Conservation (phyloP, 108 stramenopile species). For the Craspedostauros australis region DNA sequence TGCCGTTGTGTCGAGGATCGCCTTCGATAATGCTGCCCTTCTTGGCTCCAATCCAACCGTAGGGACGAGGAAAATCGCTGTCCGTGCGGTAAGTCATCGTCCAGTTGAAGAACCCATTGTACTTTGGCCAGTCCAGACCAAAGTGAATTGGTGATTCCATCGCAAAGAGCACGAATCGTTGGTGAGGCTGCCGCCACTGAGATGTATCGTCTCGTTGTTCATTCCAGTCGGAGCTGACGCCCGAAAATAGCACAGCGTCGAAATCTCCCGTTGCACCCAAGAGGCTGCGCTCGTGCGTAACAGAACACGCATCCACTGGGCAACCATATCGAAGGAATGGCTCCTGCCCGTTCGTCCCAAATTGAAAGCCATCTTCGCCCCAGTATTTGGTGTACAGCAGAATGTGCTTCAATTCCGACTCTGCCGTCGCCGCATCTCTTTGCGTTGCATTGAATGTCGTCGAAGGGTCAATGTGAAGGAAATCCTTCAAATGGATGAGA, state of each 20-base stretch:
- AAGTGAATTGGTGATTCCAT: conserved; percentile 17
- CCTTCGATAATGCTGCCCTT: neutral
- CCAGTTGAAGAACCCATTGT: conserved; percentile 25
- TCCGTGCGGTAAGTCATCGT: conserved; percentile 32
- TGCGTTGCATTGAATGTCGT: too few species aligned
- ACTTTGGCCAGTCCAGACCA: too few species aligned
- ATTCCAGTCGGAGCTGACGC: neutral
- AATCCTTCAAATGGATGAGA: neutral
- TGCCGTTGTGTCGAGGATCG: too few species aligned
- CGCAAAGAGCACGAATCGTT: conserved; percentile 21
- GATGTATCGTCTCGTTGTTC: neutral
- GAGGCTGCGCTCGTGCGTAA: too few species aligned
- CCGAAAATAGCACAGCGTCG: conserved; percentile 6
- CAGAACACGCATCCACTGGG: conserved; percentile 7
- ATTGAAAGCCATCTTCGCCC: conserved; percentile 5
- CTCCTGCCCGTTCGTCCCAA: conserved; percentile 3
- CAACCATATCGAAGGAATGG: conserved; percentile 8
- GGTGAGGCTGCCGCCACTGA: conserved; percentile 15
- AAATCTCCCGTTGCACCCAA: too few species aligned
- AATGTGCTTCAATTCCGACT: conserved; percentile 5
- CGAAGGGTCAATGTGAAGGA: too few species aligned
- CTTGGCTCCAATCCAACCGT: conserved; percentile 15
- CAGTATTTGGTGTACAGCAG: conserved; percentile 5
- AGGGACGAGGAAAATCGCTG: conserved; percentile 16
- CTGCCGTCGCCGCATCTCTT: too few species aligned